A percentile compares a stretch with the other conserved stretches of the same genome.
phyloP scores from a whole-genome alignment of 2,329 filamentous ascomycete species.

The Talaromyces sp. region DNA sequence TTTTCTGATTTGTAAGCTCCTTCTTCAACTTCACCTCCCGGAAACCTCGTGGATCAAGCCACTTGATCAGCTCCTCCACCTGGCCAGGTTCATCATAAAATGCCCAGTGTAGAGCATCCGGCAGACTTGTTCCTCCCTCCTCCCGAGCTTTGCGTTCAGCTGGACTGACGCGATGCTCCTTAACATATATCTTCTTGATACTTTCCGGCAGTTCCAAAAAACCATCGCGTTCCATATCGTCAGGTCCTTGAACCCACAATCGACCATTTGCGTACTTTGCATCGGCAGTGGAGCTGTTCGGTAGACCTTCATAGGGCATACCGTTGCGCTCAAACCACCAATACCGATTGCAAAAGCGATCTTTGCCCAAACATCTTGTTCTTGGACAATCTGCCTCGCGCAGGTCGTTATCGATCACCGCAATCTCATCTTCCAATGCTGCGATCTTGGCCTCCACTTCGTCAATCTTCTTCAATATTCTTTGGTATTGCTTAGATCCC shows the following conservation, averaged over 20 bases:
- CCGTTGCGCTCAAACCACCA: conserved; percentile 99
- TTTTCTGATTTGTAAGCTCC: conserved; percentile 72
- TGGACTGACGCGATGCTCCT: conserved; percentile 75
- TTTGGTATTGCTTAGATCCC: conserved; percentile 84
- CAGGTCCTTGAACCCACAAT: conserved; percentile 93
- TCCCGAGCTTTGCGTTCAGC: conserved; percentile 80
- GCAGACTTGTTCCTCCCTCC: conserved; percentile 77
- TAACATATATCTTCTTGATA: conserved; percentile 70
- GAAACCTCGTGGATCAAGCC: conserved; percentile 81
- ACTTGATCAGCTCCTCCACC: conserved; percentile 74
- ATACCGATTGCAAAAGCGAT: conserved; percentile 97
- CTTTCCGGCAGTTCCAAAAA: conserved; percentile 76
- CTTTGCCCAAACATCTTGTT: conserved; percentile 83
- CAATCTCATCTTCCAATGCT: conserved; percentile 80
- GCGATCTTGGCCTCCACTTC: conserved; percentile 78
- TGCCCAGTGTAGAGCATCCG: conserved; percentile 78
- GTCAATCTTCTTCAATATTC: conserved; percentile 82
- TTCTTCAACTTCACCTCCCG: conserved; percentile 86
- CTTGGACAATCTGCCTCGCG: conserved; percentile 91
- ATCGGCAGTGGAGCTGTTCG: conserved; percentile 78
- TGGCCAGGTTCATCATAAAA: conserved; percentile 80
- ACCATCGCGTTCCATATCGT: conserved; percentile 78
- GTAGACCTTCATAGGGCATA: conserved; percentile 90
- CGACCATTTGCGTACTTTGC: conserved; percentile 91
- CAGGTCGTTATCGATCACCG: conserved; percentile 81